Conservation (phyloP, 2,329 filamentous ascomycete species). For the Aureobasidium mangrovei region DNA sequence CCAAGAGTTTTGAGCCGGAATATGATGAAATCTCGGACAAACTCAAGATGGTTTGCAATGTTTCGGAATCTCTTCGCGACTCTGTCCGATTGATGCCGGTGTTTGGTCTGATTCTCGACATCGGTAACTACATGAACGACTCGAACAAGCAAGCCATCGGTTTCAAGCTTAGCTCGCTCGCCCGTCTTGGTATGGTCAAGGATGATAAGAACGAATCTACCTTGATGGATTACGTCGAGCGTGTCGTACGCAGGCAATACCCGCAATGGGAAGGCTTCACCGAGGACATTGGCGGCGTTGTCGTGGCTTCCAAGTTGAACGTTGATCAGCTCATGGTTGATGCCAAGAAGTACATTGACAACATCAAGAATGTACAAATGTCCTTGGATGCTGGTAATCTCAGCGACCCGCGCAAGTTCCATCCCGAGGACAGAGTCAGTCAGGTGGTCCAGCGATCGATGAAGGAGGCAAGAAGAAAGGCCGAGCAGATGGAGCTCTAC, state of each 20-base stretch:
- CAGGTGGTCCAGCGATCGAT: slow-evolving; percentile 86
- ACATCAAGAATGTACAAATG: slow-evolving; percentile 85
- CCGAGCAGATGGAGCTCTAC: slow-evolving; percentile 89
- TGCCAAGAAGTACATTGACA: slow-evolving; percentile 86
- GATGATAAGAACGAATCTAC: slow-evolving; percentile 98
- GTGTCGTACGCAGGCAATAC: slow-evolving; percentile 93
- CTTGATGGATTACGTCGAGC: slow-evolving; percentile 89
- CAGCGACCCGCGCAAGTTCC: slow-evolving; percentile 94
- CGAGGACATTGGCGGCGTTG: slow-evolving; percentile 72
- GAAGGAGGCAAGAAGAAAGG: slow-evolving; percentile 94
- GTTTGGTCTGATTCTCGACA: slow-evolving; percentile 88
- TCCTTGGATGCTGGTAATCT: slow-evolving; percentile 89
- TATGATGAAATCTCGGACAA: slow-evolving; percentile 87
- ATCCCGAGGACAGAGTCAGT: slow-evolving; percentile 89
- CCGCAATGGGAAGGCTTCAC: slow-evolving; percentile 88
- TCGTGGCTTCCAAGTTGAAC: slow-evolving; percentile 79
- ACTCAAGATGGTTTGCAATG: slow-evolving; percentile 73
- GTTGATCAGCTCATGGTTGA: slow-evolving; percentile 84
- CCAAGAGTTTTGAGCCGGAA: slow-evolving; percentile 72
- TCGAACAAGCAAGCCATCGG: slow-evolving; percentile 95
- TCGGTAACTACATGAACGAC: slow-evolving; percentile 99
- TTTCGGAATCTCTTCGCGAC: slow-evolving; percentile 82
- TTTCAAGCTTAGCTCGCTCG: slow-evolving; percentile 94
- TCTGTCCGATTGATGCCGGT: slow-evolving; percentile 94
- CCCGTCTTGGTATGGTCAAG: slow-evolving; percentile 92